These are phyloP conservation scores for Trichocladium antarcticum DNA, from an alignment of 495 filamentous ascomycete species.

Conservation along the genomic window DNA sequence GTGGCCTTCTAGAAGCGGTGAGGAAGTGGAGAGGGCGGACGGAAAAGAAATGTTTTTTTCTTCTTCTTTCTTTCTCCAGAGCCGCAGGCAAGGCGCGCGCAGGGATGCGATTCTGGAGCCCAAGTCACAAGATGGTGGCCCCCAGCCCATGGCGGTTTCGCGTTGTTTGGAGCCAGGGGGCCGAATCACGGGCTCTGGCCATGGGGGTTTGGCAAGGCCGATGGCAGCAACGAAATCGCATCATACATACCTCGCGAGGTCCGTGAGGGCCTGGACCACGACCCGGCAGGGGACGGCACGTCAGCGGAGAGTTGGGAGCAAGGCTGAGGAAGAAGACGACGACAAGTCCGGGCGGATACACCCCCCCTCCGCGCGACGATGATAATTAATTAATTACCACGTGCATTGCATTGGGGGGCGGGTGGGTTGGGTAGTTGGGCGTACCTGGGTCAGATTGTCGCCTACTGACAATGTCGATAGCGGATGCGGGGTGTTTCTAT, in stretches of 20 bases:
- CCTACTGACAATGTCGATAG: constrained; percentile 9
- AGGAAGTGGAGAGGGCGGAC: not conserved
- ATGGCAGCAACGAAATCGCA: constrained; percentile 10
- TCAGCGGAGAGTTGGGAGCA: constrained; percentile 10
- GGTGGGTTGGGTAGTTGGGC: not conserved
- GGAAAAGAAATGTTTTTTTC: not conserved
- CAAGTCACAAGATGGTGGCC: constrained; percentile 2
- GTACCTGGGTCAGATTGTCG: constrained; percentile 18
- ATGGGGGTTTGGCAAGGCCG: constrained; percentile 11
- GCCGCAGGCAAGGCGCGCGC: too few species aligned
- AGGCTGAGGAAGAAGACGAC: not conserved
- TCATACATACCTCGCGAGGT: constrained; percentile 41
- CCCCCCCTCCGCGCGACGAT: too few species aligned
- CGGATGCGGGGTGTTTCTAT: not conserved
- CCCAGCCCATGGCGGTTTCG: not conserved
- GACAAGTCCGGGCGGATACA: too few species aligned
- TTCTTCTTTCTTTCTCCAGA: not conserved
- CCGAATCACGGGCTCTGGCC: constrained; percentile 2
- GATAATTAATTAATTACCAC: not conserved
- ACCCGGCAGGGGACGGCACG: constrained; percentile 6
- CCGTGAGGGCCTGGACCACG: constrained; percentile 34
- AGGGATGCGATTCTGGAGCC: not conserved
- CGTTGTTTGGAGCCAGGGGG: constrained; percentile 1
- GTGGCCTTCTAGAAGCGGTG: constrained; percentile 3
- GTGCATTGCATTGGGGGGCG: too few species aligned